A percentile compares a stretch with the other conserved stretches of the same genome.
Conservation (phyloP, 2,329 filamentous ascomycete genomes). For the Juglanconis sp. region DNA sequence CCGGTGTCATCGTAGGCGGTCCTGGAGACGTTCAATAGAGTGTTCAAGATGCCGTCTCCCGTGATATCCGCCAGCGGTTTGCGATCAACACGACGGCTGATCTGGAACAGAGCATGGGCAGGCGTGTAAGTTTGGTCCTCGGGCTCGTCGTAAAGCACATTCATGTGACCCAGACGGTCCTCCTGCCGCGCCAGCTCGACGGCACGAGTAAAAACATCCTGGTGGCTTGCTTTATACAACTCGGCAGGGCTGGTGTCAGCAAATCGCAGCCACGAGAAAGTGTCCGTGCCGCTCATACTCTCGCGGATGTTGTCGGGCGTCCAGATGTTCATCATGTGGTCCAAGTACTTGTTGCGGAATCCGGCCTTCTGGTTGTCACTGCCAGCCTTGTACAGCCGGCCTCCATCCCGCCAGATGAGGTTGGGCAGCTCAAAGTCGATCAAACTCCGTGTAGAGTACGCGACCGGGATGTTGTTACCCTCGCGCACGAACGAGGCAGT, state of each 20-base stretch:
- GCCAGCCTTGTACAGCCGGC: slow-evolving; percentile 71
- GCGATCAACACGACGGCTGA: slow-evolving; percentile 66
- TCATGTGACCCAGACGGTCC: slow-evolving; percentile 63
- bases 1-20: slow-evolving; percentile 65
- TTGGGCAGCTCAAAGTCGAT: slow-evolving; percentile 83
- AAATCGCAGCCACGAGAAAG: slow-evolving; percentile 90
- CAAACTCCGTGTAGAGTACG: slow-evolving; percentile 81
- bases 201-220: slow-evolving; percentile 71
- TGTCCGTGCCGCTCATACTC: slow-evolving; percentile 57
- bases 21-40: slow-evolving; percentile 75
- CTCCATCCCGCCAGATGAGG: slow-evolving; percentile 77
- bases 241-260: slow-evolving; percentile 74
- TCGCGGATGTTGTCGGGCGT: slow-evolving; percentile 71
- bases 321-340: slow-evolving; percentile 88
- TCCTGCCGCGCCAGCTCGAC: slow-evolving; percentile 53
- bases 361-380: slow-evolving; percentile 72
- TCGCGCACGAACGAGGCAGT: slow-evolving; percentile 94
- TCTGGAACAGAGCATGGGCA: slow-evolving; percentile 76
- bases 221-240: slow-evolving; percentile 65
- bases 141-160: slow-evolving; percentile 67
- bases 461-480: slow-evolving; percentile 72
- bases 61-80: slow-evolving; percentile 67
- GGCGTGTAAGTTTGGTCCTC: slow-evolving; percentile 63
- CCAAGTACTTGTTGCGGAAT: slow-evolving; percentile 73
- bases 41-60: slow-evolving; percentile 67